Evolutionary conservation across 2,329 filamentous ascomycete species (phyloP), one percentile per base, ranked within the genome.

Genomic region (Phyllosticta citribraziliensis): DNA sequence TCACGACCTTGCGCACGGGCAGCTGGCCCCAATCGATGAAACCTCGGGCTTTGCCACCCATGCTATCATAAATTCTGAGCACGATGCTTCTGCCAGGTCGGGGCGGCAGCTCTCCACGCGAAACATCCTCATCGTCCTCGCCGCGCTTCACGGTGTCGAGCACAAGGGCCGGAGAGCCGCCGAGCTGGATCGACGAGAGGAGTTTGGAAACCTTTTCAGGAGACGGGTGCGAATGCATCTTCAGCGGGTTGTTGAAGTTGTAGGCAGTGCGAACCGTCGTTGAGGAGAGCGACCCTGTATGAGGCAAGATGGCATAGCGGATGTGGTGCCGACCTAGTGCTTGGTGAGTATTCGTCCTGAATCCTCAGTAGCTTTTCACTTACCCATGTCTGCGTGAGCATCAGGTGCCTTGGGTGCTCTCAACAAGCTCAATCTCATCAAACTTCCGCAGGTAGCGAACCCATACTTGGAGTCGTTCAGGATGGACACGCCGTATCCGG

Each of bases 391-490:
- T 51, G 93, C 93, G 69, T 96, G 87, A 5, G 85, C 91, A 72
- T 97, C 93, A 0, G 93, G 93, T 0, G 93, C 92, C 72, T 97
- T 97, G 22, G 93, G 89, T 5, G 91, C 86, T 51, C 93, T 86
- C 19, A 97, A 82, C 20, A 97, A 81, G 14, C 88, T 92, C 10
- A 97, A 80, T 4, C 93, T 86, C 93, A 97, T 97, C 60, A 91
- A 74, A 70, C 88, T 94, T 52, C 93, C 93, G 55, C 83, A 85
- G 14, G 91, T 96, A 22, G 93, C 93, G 71, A 97, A 97, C 19
- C 93, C 93, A 71, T 96, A 97, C 74, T 97, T 97, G 77, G 86
- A 90, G 74, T 97, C 92, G 70, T 97, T 97, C 63, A 97, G 82
- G 64, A 97, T 89, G 2, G 89, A 93, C 8, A 97, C 91, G 65